These are phyloP conservation scores for Globisporangium acanthophoron DNA, from an alignment of 352 stramenopile species.

Conservation along the genomic window DNA sequence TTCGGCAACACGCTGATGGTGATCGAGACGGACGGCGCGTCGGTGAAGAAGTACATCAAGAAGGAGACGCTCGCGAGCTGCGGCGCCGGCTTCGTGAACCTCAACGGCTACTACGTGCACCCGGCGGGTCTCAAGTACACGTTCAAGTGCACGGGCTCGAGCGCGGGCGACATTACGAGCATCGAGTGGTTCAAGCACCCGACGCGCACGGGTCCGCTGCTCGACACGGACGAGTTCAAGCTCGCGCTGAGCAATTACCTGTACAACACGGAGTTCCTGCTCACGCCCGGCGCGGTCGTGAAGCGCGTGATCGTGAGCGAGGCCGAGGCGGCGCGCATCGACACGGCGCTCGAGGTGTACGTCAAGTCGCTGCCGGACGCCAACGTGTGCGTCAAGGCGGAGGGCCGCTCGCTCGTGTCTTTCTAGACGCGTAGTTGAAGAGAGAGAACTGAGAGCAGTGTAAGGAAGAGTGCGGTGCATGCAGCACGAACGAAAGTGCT, in stretches of 20 bases:
- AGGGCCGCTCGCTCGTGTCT: conserved; percentile 11
- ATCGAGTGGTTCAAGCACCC: conserved; percentile 33
- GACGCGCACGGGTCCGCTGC: conserved; percentile 2
- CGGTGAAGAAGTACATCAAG: conserved; percentile 34
- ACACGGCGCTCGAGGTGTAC: conserved; percentile 11
- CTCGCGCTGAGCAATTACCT: conserved; percentile 22
- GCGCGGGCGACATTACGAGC: conserved; percentile 19
- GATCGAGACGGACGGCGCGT: conserved; percentile 25
- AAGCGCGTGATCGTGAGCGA: conserved; percentile 39
- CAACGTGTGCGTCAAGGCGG: conserved; percentile 11
- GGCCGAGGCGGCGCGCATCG: conserved; percentile 41
- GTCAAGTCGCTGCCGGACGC: conserved; percentile 11
- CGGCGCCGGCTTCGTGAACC: conserved; percentile 16
- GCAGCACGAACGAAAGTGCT: neutral
- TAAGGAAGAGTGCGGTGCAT: neutral
- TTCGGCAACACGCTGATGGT: conserved; percentile 19
- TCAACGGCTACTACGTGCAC: conserved; percentile 37
- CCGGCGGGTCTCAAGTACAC: conserved; percentile 33
- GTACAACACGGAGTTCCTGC: conserved; percentile 26
- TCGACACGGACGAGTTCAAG: conserved; percentile 9
- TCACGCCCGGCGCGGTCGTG: conserved; percentile 2
- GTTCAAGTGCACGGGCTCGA: conserved; percentile 29
- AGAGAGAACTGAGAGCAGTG: neutral
- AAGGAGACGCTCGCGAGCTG: conserved; percentile 26
- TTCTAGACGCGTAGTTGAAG: neutral